A percentile compares a stretch with the other conserved stretches of the same genome.
phyloP scores from a whole-genome alignment of 257 asterid species.

The Hygrophila difformis region DNA sequence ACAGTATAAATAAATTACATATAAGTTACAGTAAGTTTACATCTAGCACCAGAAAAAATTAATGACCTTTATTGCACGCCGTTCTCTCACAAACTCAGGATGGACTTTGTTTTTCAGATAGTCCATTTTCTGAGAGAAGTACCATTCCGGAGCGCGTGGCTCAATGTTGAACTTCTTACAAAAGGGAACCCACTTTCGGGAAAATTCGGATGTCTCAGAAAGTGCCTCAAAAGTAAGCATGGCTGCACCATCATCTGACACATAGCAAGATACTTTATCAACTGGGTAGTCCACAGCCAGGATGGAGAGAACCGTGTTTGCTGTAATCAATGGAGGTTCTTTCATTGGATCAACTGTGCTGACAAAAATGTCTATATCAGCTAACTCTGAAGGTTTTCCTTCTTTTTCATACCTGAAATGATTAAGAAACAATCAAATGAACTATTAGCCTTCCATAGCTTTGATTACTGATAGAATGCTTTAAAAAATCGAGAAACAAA shows the following conservation, averaged over 20 bases:
- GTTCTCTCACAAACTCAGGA: constrained; percentile 55
- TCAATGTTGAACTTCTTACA: constrained; percentile 59
- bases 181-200: constrained; percentile 69
- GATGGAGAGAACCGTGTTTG: constrained; percentile 68
- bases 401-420: constrained; percentile 55
- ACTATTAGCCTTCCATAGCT: too few species aligned
- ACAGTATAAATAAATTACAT: too few species aligned
- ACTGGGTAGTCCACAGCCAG: constrained; percentile 68
- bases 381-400: constrained; percentile 60
- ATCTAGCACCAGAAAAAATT: too few species aligned
- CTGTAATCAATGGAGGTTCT: constrained; percentile 70
- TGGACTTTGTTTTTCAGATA: constrained; percentile 63
- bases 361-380: constrained; percentile 43
- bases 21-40: too few species aligned
- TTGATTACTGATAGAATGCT: not conserved
- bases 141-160: constrained; percentile 81
- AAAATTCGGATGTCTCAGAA: constrained; percentile 58
- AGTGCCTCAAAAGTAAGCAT: constrained; percentile 75
- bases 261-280: constrained; percentile 55
- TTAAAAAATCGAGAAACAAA: too few species aligned
- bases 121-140: constrained; percentile 60
- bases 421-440: not conserved
- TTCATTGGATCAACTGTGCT: constrained; percentile 78
- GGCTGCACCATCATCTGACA: constrained; percentile 78
- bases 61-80: constrained; percentile 65